phyloP scores from a whole-genome alignment of 169 alveolate genomes.

The Cryptosporidium viatorum region DNA sequence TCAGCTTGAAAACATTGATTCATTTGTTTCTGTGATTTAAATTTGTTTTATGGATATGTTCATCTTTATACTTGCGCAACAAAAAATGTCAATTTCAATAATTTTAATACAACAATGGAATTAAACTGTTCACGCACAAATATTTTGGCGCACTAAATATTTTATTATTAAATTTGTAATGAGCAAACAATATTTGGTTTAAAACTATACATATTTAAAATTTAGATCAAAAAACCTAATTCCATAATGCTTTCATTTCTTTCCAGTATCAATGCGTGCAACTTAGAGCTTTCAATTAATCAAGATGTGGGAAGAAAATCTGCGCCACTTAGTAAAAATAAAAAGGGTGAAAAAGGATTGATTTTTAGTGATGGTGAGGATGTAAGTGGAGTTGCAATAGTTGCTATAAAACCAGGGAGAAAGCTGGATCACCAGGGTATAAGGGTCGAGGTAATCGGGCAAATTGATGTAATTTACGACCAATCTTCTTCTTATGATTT shows the following conservation, averaged over 20 bases:
- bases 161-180: not conserved
- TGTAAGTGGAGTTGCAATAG: constrained; percentile 91
- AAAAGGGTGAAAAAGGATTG: constrained; percentile 86
- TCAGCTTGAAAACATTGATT: not conserved
- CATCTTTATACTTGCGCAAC: not conserved
- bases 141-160: constrained; percentile 15
- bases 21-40: not conserved
- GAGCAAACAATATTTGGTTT: not conserved
- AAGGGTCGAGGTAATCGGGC: constrained; percentile 96
- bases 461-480: constrained; percentile 87
- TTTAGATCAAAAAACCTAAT: not conserved
- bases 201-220: not conserved
- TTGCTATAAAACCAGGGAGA: constrained; percentile 91
- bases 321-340: constrained; percentile 75
- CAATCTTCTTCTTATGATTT: constrained; percentile 87
- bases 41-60: not conserved
- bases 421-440: constrained; percentile 98
- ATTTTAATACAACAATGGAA: not conserved
- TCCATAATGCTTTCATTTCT: constrained; percentile 60
- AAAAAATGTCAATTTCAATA: not conserved
- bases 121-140: not conserved
- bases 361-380: constrained; percentile 91
- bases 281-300: constrained; percentile 57
- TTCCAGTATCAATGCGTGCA: constrained; percentile 68
- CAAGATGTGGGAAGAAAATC: constrained; percentile 71